These are phyloP conservation scores for barrel medic (Medicago truncatula) DNA, from an alignment of 306 rosid genomes.

Conservation along the genomic window MtrunA17r5.0-ANR NC_053044.1:56360501-56361000, in stretches of 20 bases:
- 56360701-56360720: not conserved
- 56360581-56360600: not conserved
- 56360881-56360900: not conserved
- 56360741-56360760: not conserved
- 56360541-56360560: not conserved
- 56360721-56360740: not conserved
- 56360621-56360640: not conserved
- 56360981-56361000: not conserved
- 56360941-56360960: not conserved
- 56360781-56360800: not conserved
- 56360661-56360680: not conserved
- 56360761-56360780: not conserved
- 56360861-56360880: not conserved
- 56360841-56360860: not conserved
- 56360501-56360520: not conserved
- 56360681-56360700: not conserved
- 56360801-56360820: not conserved
- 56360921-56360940: not conserved
- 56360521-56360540: not conserved
- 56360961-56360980: not conserved
- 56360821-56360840: not conserved
- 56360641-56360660: not conserved
- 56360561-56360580: not conserved
- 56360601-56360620: constrained; percentile 1
- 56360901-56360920: not conserved